Conservation (phyloP, 2,329 filamentous ascomycete genomes). For the Fusarium virguliforme region DNA sequence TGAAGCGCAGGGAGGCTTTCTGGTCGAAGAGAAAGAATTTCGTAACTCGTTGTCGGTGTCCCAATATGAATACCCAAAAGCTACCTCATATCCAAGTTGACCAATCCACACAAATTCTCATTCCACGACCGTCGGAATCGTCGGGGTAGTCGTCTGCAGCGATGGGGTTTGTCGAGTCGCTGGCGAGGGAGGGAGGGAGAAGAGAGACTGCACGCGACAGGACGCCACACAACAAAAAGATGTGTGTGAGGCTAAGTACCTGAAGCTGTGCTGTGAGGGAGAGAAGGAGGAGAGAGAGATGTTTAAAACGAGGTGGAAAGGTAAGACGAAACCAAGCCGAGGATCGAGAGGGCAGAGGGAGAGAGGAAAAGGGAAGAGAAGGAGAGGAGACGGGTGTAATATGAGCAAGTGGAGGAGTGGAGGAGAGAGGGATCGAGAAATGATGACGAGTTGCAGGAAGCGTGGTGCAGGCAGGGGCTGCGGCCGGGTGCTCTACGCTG, state of each 20-base stretch:
- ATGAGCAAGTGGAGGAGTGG: slow-evolving; percentile 47
- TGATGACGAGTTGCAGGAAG: slow-evolving; percentile 53
- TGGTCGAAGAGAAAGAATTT: slow-evolving; percentile 38
- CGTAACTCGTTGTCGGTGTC: slow-evolving; percentile 43
- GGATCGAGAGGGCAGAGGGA: slow-evolving; percentile 40
- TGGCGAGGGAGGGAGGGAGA: slow-evolving; percentile 39
- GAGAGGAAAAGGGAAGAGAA: slow-evolving; percentile 38
- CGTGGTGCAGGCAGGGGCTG: slow-evolving; percentile 42
- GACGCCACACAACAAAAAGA: slow-evolving; percentile 42
- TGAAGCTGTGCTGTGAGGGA: slow-evolving; percentile 24
- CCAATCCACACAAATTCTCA: slow-evolving; percentile 42
- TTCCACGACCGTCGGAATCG: slow-evolving; percentile 39
- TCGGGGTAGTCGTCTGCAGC: slow-evolving; percentile 46
- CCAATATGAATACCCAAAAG: slow-evolving; percentile 56
- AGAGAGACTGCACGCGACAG: slow-evolving; percentile 44
- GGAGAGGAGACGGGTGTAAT: slow-evolving; percentile 48
- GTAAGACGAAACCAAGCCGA: slow-evolving; percentile 46
- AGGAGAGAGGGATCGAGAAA: slow-evolving; percentile 49
- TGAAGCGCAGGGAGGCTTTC: slow-evolving; percentile 20
- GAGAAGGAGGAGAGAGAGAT: slow-evolving; percentile 32
- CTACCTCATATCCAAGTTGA: slow-evolving; percentile 57
- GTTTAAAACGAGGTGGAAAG: slow-evolving; percentile 39
- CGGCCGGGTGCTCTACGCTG: slow-evolving; percentile 20
- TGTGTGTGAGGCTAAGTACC: slow-evolving; percentile 33
- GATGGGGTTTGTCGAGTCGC: slow-evolving; percentile 42